Conservation (phyloP, 177 flowering plant species). For the Vitis hybrid region DNA sequence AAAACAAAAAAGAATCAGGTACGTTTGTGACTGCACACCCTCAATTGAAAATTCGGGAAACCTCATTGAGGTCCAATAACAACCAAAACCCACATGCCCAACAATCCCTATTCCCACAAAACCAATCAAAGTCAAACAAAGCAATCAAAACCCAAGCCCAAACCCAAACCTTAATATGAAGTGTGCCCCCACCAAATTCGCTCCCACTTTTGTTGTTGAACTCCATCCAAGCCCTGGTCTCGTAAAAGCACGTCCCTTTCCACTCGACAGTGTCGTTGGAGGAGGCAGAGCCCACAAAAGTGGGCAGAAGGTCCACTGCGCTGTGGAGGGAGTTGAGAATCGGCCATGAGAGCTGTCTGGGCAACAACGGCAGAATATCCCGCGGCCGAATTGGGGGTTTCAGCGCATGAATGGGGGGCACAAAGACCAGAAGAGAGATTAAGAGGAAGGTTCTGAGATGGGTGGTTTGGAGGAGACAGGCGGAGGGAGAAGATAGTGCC, state of each 20-base stretch:
- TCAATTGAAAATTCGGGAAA: neutral
- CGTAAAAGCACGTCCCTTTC: constrained; percentile 93
- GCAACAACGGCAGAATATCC: constrained; percentile 77
- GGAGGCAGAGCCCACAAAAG: constrained; percentile 78
- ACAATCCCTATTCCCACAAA: neutral
- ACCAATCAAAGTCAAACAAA: neutral
- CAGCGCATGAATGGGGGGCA: neutral
- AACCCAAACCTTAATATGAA: constrained; percentile 72
- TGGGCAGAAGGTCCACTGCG: constrained; percentile 74
- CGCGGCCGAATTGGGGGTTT: constrained; percentile 52
- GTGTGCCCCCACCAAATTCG: constrained; percentile 91
- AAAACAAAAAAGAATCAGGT: too few relatives aligned
- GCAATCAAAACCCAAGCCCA: constrained; percentile 43
- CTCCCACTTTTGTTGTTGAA: constrained; percentile 70
- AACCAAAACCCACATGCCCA: neutral
- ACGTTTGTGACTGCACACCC: too few relatives aligned
- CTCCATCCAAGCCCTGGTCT: constrained; percentile 86
- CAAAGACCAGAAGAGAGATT: neutral
- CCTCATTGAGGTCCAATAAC: neutral
- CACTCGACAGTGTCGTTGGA: constrained; percentile 47
- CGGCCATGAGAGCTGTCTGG: constrained; percentile 76
- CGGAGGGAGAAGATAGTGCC: constrained; percentile 8
- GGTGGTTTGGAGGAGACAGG: neutral
- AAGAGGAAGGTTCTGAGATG: neutral
- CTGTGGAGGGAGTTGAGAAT: constrained; percentile 55